Percentiles rank a stretch among this genome's conserved stretches.
These are phyloP conservation scores for Uncinocarpus reesii DNA, from an alignment of 2,329 filamentous ascomycete genomes.

Conservation along the genomic window DNA sequence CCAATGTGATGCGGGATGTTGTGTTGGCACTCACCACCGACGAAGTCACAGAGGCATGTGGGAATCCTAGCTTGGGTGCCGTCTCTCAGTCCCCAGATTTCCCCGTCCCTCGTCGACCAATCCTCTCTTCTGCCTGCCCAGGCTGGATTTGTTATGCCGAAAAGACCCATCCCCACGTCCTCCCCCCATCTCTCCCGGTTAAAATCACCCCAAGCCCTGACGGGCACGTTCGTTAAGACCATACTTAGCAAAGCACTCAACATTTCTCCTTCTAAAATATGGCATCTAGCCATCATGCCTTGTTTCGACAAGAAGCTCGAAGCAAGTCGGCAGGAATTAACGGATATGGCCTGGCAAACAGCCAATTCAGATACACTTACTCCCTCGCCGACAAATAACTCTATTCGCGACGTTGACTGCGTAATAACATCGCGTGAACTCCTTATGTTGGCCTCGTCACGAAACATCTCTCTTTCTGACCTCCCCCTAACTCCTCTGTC, in stretches of 20 bases:
- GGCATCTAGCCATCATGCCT: conserved; percentile 94
- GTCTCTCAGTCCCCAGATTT: conserved; percentile 17
- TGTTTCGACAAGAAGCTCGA: conserved; percentile 99
- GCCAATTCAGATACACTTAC: conserved; percentile 25
- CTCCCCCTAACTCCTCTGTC: conserved; percentile 52
- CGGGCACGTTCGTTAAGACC: conserved; percentile 83
- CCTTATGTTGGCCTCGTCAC: conserved; percentile 73
- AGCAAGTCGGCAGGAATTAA: conserved; percentile 85
- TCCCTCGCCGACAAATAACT: conserved; percentile 30
- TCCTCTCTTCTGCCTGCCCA: conserved; percentile 78
- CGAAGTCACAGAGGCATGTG: conserved; percentile 48
- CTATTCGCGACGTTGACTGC: conserved; percentile 82
- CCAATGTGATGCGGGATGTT: conserved; percentile 69
- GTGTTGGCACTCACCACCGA: conserved; percentile 70
- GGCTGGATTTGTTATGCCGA: conserved; percentile 99
- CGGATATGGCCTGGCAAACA: conserved; percentile 59
- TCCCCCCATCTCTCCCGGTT: conserved; percentile 82
- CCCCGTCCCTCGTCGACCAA: conserved; percentile 31
- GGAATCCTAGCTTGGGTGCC: conserved; percentile 13
- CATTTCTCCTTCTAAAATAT: conserved; percentile 69
- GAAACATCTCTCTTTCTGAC: conserved; percentile 64
- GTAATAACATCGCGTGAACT: conserved; percentile 96
- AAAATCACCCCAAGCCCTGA: conserved; percentile 88
- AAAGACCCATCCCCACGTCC: conserved; percentile 88
- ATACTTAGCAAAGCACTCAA: conserved; percentile 62